Evolutionary conservation across 768 basidiomycete species (phyloP).

Genomic region (Hericium erinaceus): DNA sequence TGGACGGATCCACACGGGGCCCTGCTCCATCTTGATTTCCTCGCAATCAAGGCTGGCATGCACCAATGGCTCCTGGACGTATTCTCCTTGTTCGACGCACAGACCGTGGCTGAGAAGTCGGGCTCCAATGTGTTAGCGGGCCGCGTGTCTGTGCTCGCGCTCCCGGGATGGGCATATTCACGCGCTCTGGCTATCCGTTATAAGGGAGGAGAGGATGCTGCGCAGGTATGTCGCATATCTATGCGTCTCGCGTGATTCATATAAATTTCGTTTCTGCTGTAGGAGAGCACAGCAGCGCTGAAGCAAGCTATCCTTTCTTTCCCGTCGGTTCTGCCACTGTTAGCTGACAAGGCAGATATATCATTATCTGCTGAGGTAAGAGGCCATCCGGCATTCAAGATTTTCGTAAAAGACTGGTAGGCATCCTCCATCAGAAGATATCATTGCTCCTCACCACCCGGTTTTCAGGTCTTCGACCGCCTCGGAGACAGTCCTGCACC

Average conservation of each 20-base stretch:
- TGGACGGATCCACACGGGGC: conserved; percentile 85
- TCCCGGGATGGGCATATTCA: conserved; percentile 76
- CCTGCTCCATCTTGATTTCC: conserved; percentile 73
- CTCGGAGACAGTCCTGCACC: conserved; percentile 42
- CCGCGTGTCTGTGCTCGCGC: conserved; percentile 24
- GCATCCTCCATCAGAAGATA: conserved; percentile 12
- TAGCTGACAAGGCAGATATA: conserved; percentile 82
- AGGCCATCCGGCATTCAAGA: conserved; percentile 52
- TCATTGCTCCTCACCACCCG: neutral
- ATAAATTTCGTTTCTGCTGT: conserved; percentile 15
- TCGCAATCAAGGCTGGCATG: conserved; percentile 78
- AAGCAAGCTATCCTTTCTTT: conserved; percentile 66
- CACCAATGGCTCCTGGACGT: conserved; percentile 71
- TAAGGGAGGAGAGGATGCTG: conserved; percentile 9
- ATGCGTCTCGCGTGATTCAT: neutral
- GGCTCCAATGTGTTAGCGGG: conserved; percentile 28
- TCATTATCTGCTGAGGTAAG: conserved; percentile 49
- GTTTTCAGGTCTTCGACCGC: neutral
- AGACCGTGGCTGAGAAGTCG: conserved; percentile 13
- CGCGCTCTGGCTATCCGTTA: conserved; percentile 58
- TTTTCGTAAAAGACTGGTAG: conserved; percentile 62
- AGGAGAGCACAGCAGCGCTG: conserved; percentile 57
- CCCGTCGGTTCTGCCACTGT: conserved; percentile 70
- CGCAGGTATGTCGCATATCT: conserved; percentile 4
- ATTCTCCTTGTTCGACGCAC: conserved; percentile 37